Percentiles rank a stretch among this genome's conserved stretches.
phyloP scores from a whole-genome alignment of 2,329 filamentous ascomycete genomes.

The Ambrosiella cleistominuta region DNA sequence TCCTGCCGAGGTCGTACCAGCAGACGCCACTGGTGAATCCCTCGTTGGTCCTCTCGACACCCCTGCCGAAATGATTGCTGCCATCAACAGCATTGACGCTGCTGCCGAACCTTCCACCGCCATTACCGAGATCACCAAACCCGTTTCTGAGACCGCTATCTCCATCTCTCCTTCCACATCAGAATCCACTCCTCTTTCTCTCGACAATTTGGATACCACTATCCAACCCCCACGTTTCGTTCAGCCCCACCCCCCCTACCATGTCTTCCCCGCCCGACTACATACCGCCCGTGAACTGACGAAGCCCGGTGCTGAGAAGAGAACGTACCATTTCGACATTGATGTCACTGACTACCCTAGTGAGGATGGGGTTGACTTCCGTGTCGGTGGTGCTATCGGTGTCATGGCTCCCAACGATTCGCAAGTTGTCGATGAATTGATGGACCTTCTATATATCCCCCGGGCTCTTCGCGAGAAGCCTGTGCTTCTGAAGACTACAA shows the following conservation, averaged over 20 bases:
- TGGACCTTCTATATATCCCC: constrained; percentile 67
- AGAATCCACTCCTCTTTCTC: constrained; percentile 17
- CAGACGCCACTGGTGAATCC: not conserved
- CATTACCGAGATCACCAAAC: not conserved
- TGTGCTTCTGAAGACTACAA: constrained; percentile 58
- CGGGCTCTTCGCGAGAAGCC: constrained; percentile 71
- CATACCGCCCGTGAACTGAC: constrained; percentile 76
- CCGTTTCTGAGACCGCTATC: not conserved
- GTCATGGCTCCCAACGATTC: constrained; percentile 76
- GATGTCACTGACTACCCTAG: constrained; percentile 89
- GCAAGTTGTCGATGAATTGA: constrained; percentile 60
- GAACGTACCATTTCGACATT: constrained; percentile 93
- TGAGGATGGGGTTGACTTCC: constrained; percentile 76
- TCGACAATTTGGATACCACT: constrained; percentile 30
- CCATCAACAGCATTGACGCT: constrained; percentile 10
- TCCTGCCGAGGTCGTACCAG: not conserved
- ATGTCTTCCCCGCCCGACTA: constrained; percentile 79
- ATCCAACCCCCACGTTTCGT: constrained; percentile 75
- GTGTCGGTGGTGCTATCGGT: constrained; percentile 88
- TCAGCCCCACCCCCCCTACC: constrained; percentile 82
- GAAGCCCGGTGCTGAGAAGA: constrained; percentile 75
- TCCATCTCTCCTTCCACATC: not conserved
- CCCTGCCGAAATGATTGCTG: constrained; percentile 12
- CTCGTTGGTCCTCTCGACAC: constrained; percentile 9
- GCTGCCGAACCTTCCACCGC: not conserved